Evolutionary conservation across 768 basidiomycete genomes (phyloP), one percentile per base, ranked within the genome.

Genomic region (Paxillus rubicundulus): DNA sequence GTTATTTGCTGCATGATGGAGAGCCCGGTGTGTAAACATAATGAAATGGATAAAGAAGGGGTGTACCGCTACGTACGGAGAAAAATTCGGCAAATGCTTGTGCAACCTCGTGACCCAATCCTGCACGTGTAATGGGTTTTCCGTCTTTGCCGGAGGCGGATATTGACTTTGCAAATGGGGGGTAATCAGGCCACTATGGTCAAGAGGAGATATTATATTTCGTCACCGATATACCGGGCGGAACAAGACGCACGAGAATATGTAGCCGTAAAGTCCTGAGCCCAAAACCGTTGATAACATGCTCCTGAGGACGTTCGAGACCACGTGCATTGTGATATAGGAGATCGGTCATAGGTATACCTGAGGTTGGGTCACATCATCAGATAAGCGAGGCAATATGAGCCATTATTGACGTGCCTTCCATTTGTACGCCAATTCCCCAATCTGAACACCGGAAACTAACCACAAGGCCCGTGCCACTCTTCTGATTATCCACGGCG

Each of bases 1-100:
- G 56, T 60, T 39, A 66, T 54, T n/a, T 58, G 45, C 65, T 65
- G 39, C 24, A 50, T 18, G 39, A 42, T 16, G 41, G n/a, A 10
- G 21, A 20, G 40, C 14, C 17, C 38, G 58, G 52, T 38, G 42
- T 45, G 21, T 21, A n/a, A 36, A 38, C 13, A 6, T 20, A 9
- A 18, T 16, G 14, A 41, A 21, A 27, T 7, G 12, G 13, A 27
- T 37, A 32, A 47, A 56, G 24, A 8, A 45, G 30, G 7, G 27
- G 16, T 42, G 24, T 27, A 17, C 27, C 2, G 34, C 9, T 9
- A 61, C 65, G 47, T 59, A 66, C 65, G 34, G 55, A 63, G 52
- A 67, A 57, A n/a, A 66, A 62, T 24, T 65, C 65, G 47, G 65
- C 63, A 56, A 66, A 66, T 9, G 65, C 65, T 40, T 65, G 58